phyloP scores from a whole-genome alignment of 768 basidiomycete genomes.

The Atractiella rhizophila region DNA sequence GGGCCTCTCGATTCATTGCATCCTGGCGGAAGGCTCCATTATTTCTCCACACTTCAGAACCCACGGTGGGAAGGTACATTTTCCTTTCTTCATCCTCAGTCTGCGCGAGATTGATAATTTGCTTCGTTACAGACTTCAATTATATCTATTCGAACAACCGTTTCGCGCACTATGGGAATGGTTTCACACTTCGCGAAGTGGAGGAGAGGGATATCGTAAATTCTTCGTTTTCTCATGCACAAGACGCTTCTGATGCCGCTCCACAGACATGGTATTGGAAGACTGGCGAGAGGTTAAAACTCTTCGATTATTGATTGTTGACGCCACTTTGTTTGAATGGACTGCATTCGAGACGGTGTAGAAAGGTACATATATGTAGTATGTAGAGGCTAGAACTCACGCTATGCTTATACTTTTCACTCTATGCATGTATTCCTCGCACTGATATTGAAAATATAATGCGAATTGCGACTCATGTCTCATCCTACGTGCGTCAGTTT shows the following conservation, averaged over 20 bases:
- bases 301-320: slow-evolving; percentile 5
- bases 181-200: slow-evolving; percentile 2
- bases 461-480: too few relatives aligned
- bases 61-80: slow-evolving; percentile 1
- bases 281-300: slow-evolving; percentile 1
- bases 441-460: too few relatives aligned
- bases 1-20: slow-evolving; percentile 7
- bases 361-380: too few relatives aligned
- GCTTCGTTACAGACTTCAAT: background rate
- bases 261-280: slow-evolving; percentile 2
- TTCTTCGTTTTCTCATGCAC: background rate
- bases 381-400: too few relatives aligned
- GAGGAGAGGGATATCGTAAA: slow-evolving; percentile 2
- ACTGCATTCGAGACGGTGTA: too few relatives aligned
- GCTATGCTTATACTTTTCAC: too few relatives aligned
- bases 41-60: slow-evolving; percentile 1
- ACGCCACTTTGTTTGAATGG: too few relatives aligned
- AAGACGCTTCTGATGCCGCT: background rate
- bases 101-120: too few relatives aligned
- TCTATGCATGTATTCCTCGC: too few relatives aligned
- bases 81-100: too few relatives aligned
- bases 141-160: slow-evolving; percentile 5
- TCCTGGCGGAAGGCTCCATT: slow-evolving; percentile 3
- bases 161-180: slow-evolving; percentile 8
- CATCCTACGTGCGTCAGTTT: too few relatives aligned